These are phyloP conservation scores for Turnera subulata DNA, from an alignment of 345 rosid genomes.

Conservation along the genomic window DNA sequence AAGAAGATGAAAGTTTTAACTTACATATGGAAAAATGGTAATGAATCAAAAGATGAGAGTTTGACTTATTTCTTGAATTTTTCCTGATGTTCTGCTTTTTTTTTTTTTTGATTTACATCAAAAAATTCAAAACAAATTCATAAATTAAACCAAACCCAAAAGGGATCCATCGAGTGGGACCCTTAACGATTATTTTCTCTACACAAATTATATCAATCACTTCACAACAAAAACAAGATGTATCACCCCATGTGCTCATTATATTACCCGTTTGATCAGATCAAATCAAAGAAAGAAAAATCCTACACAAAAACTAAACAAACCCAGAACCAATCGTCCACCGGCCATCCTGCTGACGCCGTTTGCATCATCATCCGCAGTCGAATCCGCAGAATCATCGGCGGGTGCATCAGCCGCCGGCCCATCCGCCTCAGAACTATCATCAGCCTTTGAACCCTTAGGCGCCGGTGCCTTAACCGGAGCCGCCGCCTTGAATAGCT, in stretches of 20 bases:
- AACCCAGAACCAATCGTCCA: slow-evolving; percentile 27
- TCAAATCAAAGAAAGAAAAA: slow-evolving; percentile 13
- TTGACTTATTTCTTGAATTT: no score
- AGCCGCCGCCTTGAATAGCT: slow-evolving; percentile 23
- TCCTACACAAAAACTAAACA: slow-evolving; percentile 44
- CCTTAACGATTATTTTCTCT: slow-evolving; percentile 3
- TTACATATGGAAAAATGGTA: no score
- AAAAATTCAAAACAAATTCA: no score
- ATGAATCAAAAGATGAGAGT: no score
- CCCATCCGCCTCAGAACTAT: slow-evolving; percentile 5
- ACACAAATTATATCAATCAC: slow-evolving; percentile 4
- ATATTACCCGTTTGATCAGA: neutral
- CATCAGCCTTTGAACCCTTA: slow-evolving; percentile 6
- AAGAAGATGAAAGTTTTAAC: no score
- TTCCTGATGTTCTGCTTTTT: no score
- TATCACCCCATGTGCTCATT: neutral
- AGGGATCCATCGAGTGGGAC: neutral
- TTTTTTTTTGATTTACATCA: no score
- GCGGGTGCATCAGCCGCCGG: slow-evolving; percentile 18
- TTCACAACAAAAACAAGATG: neutral
- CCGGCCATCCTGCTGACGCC: slow-evolving; percentile 26
- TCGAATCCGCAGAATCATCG: slow-evolving; percentile 18
- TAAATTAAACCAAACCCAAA: no score
- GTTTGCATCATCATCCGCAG: slow-evolving; percentile 12
- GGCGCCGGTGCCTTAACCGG: slow-evolving; percentile 14